Evolutionary conservation across 2,329 filamentous ascomycete species (phyloP).

Genomic region (Cladosporium sp.): DNA sequence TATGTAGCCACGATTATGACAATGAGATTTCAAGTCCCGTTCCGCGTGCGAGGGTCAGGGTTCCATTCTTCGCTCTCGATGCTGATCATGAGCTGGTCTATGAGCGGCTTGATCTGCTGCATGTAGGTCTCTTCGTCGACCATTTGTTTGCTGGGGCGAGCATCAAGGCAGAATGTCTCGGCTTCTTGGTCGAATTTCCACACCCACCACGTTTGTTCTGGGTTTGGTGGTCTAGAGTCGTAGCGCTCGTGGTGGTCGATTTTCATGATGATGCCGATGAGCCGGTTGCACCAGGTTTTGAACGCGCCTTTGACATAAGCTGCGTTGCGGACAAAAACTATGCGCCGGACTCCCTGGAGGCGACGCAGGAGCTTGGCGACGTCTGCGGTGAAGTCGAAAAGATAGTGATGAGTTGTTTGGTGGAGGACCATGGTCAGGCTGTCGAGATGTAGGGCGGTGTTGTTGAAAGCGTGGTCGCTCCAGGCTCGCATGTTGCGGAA

Average conservation of each 20-base stretch:
- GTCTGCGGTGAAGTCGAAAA: conserved; percentile 36
- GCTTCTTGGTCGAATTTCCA: conserved; percentile 37
- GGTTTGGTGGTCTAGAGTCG: conserved; percentile 33
- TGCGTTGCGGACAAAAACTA: conserved; percentile 39
- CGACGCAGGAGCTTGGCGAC: conserved; percentile 37
- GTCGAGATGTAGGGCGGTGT: conserved; percentile 34
- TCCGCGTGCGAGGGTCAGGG: conserved; percentile 35
- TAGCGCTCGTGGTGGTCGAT: conserved; percentile 44
- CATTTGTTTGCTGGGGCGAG: conserved; percentile 30
- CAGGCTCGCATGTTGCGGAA: conserved; percentile 37
- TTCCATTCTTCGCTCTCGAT: conserved; percentile 41
- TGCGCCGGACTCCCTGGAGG: conserved; percentile 35
- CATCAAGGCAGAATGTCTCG: conserved; percentile 36
- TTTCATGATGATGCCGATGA: conserved; percentile 43
- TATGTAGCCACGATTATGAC: conserved; percentile 22
- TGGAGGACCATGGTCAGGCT: conserved; percentile 37
- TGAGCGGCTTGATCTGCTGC: conserved; percentile 38
- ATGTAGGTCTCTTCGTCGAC: conserved; percentile 42
- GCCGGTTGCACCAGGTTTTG: conserved; percentile 40
- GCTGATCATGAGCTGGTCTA: conserved; percentile 38
- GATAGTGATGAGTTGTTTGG: conserved; percentile 35
- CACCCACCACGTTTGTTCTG: conserved; percentile 42
- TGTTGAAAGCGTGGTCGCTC: conserved; percentile 36
- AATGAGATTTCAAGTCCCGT: conserved; percentile 16
- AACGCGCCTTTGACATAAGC: conserved; percentile 40